Evolutionary conservation across 345 rosid genomes (phyloP).

Genomic region (Aquilaria sinensis): DNA sequence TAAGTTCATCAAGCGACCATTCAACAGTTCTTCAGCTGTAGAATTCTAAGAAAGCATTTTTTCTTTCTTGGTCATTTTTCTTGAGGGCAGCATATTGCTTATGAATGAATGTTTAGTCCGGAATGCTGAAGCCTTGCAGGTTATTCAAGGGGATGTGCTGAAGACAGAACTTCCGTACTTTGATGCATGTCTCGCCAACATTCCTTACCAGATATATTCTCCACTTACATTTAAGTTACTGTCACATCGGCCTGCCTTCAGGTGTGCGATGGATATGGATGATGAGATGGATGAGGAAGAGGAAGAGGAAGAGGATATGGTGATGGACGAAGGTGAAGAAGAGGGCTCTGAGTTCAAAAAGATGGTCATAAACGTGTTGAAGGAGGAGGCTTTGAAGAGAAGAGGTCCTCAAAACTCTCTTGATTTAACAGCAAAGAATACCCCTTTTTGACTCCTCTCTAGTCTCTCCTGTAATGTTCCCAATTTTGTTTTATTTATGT

Average conservation of each 20-base stretch:
- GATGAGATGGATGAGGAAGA: constrained; percentile 25
- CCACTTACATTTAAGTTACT: constrained; percentile 84
- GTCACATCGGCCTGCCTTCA: constrained; percentile 69
- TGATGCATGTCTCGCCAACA: constrained; percentile 89
- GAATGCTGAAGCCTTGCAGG: constrained; percentile 25
- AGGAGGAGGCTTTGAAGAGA: constrained; percentile 65
- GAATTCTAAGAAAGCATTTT: too few relatives aligned
- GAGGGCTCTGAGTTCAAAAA: constrained; percentile 59
- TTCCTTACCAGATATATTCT: constrained; percentile 89
- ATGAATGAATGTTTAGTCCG: neutral
- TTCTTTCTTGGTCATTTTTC: too few relatives aligned
- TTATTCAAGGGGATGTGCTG: constrained; percentile 86
- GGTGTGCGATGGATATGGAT: constrained; percentile 69
- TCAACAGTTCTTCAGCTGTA: too few relatives aligned
- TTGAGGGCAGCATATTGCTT: too few relatives aligned
- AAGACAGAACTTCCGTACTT: constrained; percentile 85
- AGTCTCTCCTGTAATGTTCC: too few relatives aligned
- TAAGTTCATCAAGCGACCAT: too few relatives aligned
- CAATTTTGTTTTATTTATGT: too few relatives aligned
- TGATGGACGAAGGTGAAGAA: constrained; percentile 41
- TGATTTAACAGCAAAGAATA: constrained; percentile 11
- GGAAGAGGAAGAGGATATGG: constrained; percentile 41
- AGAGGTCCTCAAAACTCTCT: constrained; percentile 68
- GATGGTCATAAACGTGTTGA: constrained; percentile 56
- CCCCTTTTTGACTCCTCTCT: too few relatives aligned